Percentiles rank a stretch among this genome's conserved stretches.
Evolutionary conservation across 495 filamentous ascomycete species (phyloP).

Genomic region (Trichoderma gamsii): DNA sequence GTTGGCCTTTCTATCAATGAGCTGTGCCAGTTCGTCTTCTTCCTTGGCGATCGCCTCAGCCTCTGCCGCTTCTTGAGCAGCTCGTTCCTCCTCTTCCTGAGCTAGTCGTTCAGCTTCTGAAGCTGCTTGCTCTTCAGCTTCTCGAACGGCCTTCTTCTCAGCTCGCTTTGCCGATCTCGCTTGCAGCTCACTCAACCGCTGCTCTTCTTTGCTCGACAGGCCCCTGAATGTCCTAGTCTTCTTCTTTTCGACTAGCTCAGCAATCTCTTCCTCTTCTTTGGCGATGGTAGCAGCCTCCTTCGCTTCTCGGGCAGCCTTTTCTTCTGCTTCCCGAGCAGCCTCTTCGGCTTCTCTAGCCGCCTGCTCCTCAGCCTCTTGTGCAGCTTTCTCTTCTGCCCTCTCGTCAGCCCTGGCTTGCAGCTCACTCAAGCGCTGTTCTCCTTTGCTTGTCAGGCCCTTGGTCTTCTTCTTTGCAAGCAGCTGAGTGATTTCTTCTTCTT

Average conservation of each 20-base stretch:
- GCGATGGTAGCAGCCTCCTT: slow-evolving; percentile 21
- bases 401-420: slow-evolving; percentile 22
- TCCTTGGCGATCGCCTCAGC: slow-evolving; percentile 19
- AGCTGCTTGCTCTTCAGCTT: slow-evolving; percentile 21
- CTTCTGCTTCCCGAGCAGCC: slow-evolving; percentile 13
- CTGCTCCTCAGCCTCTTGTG: background rate
- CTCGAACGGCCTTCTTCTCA: slow-evolving; percentile 20
- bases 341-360: slow-evolving; percentile 17
- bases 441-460: background rate
- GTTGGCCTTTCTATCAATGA: slow-evolving; percentile 15
- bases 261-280: background rate
- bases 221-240: background rate
- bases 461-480: slow-evolving; percentile 23
- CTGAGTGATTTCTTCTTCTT: background rate
- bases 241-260: slow-evolving; percentile 24
- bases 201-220: background rate
- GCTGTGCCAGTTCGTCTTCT: background rate
- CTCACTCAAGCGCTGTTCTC: slow-evolving; percentile 22
- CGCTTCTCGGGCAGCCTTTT: slow-evolving; percentile 19
- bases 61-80: slow-evolving; percentile 17
- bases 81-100: slow-evolving; percentile 22
- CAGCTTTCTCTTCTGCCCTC: slow-evolving; percentile 30
- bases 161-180: background rate
- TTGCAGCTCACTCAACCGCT: background rate
- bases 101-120: slow-evolving; percentile 15